phyloP scores from a whole-genome alignment of 331 rosid genomes.

The Arachis monticola region DNA sequence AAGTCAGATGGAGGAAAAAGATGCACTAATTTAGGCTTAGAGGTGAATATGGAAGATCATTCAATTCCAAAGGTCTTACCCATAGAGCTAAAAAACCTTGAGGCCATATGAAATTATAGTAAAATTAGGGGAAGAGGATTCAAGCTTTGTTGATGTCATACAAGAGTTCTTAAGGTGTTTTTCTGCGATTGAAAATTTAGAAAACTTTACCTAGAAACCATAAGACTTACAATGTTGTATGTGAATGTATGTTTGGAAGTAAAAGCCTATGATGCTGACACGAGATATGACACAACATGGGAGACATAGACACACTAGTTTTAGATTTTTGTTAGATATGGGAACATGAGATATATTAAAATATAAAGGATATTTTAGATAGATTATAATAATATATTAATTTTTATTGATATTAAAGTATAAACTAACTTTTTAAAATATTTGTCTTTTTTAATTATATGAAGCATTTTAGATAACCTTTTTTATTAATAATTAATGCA shows the following conservation, averaged over 20 bases:
- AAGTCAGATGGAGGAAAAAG: background rate
- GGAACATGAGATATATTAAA: too few relatives aligned
- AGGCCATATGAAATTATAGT: background rate
- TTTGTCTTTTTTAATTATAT: too few relatives aligned
- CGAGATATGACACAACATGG: too few relatives aligned
- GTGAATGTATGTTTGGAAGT: background rate
- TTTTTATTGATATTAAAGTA: too few relatives aligned
- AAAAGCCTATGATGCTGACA: too few relatives aligned
- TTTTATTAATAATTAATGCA: too few relatives aligned
- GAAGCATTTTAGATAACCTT: too few relatives aligned
- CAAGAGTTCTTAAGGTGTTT: background rate
- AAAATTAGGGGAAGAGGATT: background rate
- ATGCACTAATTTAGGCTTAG: background rate
- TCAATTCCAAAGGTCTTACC: background rate
- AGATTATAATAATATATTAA: too few relatives aligned
- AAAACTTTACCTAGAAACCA: background rate
- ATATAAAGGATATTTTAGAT: too few relatives aligned
- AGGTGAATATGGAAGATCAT: background rate
- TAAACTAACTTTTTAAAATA: too few relatives aligned
- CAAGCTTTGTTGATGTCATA: background rate
- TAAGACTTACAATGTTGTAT: background rate
- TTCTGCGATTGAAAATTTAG: background rate
- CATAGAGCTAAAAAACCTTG: background rate
- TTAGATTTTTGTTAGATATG: too few relatives aligned
- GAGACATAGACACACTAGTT: too few relatives aligned